Evolutionary conservation across 2,329 filamentous ascomycete species (phyloP).

Genomic region (Chalara sp.): DNA sequence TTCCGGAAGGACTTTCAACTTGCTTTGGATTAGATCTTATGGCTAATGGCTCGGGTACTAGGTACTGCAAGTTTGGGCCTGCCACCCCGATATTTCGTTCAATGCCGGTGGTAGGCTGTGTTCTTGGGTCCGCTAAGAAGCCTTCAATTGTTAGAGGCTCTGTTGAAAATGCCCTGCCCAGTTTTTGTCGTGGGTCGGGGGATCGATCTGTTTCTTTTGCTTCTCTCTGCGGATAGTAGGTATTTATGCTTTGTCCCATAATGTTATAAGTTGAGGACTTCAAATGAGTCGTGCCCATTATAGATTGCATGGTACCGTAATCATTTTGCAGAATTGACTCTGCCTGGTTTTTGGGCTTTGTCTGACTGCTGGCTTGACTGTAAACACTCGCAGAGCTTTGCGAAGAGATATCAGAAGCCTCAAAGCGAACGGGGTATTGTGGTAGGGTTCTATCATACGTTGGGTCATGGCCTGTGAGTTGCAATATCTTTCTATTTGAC

Average conservation of each 20-base stretch:
- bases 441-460: slow-evolving; percentile 7
- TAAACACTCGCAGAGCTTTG: slow-evolving; percentile 9
- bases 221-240: background rate
- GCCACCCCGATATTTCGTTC: too few relatives aligned
- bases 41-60: background rate
- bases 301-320: background rate
- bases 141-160: background rate
- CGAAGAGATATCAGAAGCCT: slow-evolving; percentile 6
- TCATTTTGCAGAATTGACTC: too few relatives aligned
- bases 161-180: background rate
- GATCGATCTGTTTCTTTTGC: background rate
- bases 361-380: slow-evolving; percentile 5
- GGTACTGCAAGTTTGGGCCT: background rate
- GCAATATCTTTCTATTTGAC: slow-evolving; percentile 15
- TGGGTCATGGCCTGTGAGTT: slow-evolving; percentile 16
- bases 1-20: background rate
- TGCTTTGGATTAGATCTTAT: background rate
- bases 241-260: background rate
- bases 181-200: background rate
- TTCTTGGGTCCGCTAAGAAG: background rate
- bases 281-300: background rate
- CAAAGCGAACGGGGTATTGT: slow-evolving; percentile 4
- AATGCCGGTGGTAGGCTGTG: background rate
- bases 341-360: background rate
- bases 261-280: background rate